Conservation (phyloP, 495 filamentous ascomycete species). For the Hypoxylon fuscum region DNA sequence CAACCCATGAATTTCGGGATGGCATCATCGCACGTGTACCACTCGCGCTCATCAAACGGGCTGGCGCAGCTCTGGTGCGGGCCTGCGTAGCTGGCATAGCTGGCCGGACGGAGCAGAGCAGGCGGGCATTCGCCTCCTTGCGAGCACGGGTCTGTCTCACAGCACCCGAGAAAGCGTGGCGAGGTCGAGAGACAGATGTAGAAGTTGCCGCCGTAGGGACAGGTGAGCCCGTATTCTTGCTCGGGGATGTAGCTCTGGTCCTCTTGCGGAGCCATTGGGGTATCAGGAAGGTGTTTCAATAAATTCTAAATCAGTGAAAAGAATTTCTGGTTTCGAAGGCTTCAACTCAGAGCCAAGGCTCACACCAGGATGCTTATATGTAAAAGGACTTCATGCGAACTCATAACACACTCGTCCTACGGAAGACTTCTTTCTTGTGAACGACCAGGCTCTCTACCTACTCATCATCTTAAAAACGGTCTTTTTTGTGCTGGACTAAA, state of each 20-base stretch:
- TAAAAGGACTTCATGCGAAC: too few species aligned
- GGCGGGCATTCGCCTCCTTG: slow-evolving; percentile 38
- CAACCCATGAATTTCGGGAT: slow-evolving; percentile 48
- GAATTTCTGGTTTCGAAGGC: too few species aligned
- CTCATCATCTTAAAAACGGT: too few species aligned
- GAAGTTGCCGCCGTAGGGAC: slow-evolving; percentile 41
- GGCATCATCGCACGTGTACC: slow-evolving; percentile 43
- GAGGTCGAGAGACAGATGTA: slow-evolving; percentile 41
- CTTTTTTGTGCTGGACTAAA: too few species aligned
- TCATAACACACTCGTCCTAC: too few species aligned
- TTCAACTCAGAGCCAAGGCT: too few species aligned
- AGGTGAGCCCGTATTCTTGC: slow-evolving; percentile 38
- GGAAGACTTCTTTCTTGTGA: too few species aligned
- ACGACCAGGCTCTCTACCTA: too few species aligned
- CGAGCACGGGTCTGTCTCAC: slow-evolving; percentile 44
- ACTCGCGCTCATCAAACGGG: slow-evolving; percentile 32
- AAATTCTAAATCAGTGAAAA: too few species aligned
- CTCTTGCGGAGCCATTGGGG: slow-evolving; percentile 5
- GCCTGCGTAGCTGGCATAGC: slow-evolving; percentile 33
- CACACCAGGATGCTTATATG: too few species aligned
- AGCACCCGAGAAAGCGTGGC: slow-evolving; percentile 49
- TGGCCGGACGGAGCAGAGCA: slow-evolving; percentile 27
- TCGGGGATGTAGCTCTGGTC: slow-evolving; percentile 15
- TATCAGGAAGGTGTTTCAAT: too few species aligned
- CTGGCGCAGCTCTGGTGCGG: slow-evolving; percentile 28